Evolutionary conservation across 805 yeast genomes (phyloP), one percentile per base, ranked within the genome.

Genomic region (Ogataea nitratoaversa): DNA sequence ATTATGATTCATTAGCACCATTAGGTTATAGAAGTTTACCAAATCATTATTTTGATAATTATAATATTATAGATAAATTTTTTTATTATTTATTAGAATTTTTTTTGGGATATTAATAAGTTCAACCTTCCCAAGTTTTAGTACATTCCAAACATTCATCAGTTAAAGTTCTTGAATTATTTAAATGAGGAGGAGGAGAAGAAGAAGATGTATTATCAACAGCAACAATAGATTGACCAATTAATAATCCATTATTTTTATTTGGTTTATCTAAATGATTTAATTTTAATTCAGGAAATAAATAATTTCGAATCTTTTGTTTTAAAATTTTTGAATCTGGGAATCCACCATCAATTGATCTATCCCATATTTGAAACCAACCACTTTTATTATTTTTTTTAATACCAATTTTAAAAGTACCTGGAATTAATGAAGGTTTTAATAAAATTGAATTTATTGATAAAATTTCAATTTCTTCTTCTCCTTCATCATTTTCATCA

Each of bases 291-390:
- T 61, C 66, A 0, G 88, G 89, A 36, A 67, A 73, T n/a, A 83
- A 60, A 6, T 63, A 53, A 46, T 80, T 76, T 45, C 93, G 62
- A 5, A 88, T 76, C 37, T 73, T 66, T 43, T 79, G 80, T 60
- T 89, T 88, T 47, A 89, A 63, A 13, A 78, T 72, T 56, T 88
- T 89, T 14, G 91, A 78, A 57, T 89, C 96, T 0, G 96, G 96
- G 58, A 88, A 88, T 25, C 96, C 95, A 27, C 78, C 85, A 37
- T 76, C 64, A 12, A 45, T 47, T 14, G 62, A 68, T n/a, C 89
- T 64, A 49, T 82, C 86, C 87, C 87, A 82, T 5, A 82, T 44
- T 1, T 62, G 60, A 16, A 59, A 60, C 43, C 61, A 56, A 8
- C 56, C 67, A 2, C 62, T 55, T 5, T 37, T 14, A 8, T 28